A percentile compares a stretch with the other conserved stretches of the same genome.
phyloP scores from a whole-genome alignment of 345 rosid species.

The Gossypium raimondii region DNA sequence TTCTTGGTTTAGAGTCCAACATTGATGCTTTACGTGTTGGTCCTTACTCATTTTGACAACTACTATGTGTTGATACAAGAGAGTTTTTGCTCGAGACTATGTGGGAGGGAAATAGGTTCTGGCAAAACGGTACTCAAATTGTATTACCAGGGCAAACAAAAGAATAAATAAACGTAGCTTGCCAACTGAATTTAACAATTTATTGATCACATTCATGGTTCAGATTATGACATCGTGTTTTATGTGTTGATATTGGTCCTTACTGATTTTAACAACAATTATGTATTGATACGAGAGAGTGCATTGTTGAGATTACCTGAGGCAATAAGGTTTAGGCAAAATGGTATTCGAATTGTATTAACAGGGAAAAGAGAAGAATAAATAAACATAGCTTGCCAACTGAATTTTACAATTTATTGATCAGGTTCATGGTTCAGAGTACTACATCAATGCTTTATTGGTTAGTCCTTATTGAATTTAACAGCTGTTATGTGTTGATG shows the following conservation, averaged over 20 bases:
- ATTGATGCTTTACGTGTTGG: background rate
- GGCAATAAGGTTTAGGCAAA: background rate
- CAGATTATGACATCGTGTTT: background rate
- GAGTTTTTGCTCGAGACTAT: background rate
- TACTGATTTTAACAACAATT: too few species aligned
- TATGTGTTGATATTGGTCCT: background rate
- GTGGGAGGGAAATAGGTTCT: background rate
- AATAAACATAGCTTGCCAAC: background rate
- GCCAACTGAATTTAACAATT: background rate
- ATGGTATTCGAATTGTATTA: background rate
- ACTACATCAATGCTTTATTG: background rate
- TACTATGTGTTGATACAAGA: background rate
- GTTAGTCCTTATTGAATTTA: background rate
- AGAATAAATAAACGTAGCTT: too few species aligned
- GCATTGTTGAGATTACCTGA: background rate
- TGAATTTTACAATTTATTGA: background rate
- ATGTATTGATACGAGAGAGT: background rate
- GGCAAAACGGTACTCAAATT: background rate
- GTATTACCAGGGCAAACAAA: background rate
- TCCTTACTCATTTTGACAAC: too few species aligned
- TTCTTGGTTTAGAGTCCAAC: background rate
- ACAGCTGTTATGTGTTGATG: background rate
- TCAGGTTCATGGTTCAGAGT: background rate
- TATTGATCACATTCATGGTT: background rate
- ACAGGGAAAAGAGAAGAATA: background rate